phyloP scores from a whole-genome alignment of 2,329 filamentous ascomycete species.

The Dactylellina cionopaga region DNA sequence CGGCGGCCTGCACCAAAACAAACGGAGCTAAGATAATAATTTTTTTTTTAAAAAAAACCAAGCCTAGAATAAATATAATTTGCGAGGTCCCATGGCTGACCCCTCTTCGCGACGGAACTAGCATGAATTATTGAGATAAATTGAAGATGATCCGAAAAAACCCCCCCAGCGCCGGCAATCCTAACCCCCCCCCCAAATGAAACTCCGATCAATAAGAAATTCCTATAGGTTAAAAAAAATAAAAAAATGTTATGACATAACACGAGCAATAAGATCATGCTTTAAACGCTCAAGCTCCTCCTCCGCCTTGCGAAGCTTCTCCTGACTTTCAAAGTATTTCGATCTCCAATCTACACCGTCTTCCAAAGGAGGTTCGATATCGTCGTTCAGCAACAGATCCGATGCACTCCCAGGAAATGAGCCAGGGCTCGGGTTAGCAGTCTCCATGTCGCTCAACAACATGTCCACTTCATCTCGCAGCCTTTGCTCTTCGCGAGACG shows the following conservation, averaged over 20 bases:
- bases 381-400: constrained; percentile 38
- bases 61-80: not conserved
- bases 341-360: constrained; percentile 29
- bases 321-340: constrained; percentile 38
- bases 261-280: constrained; percentile 45
- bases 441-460: constrained; percentile 49
- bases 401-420: constrained; percentile 45
- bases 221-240: not conserved
- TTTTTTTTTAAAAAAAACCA: constrained; percentile 5
- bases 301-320: constrained; percentile 43
- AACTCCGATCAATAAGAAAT: too few species aligned
- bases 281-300: constrained; percentile 39
- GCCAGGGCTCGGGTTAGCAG: constrained; percentile 42
- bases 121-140: not conserved
- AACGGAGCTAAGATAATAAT: constrained; percentile 10
- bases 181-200: too few species aligned
- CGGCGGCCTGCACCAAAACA: constrained; percentile 27
- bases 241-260: constrained; percentile 36
- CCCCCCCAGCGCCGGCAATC: not conserved
- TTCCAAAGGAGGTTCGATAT: constrained; percentile 38
- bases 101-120: constrained; percentile 16
- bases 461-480: constrained; percentile 42
- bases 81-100: not conserved
- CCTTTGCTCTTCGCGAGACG: constrained; percentile 31
- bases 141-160: not conserved